phyloP scores from a whole-genome alignment of 176 grass and related monocot species.

The Oryza coarctata region DNA sequence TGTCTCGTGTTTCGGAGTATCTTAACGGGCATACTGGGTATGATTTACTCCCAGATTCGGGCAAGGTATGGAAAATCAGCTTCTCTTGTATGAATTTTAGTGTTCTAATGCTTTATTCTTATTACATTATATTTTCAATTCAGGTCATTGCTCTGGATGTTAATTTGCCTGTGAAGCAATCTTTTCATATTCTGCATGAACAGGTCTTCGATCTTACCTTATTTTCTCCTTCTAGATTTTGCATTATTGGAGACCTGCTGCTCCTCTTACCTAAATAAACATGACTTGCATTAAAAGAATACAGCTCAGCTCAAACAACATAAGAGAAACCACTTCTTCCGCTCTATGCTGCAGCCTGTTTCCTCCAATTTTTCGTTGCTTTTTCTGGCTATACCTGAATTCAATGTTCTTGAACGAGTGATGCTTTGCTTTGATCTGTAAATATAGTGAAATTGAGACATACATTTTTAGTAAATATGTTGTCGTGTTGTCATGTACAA shows the following conservation, averaged over 20 bases:
- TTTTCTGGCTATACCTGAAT: neutral
- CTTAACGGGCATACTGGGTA: slow-evolving; percentile 73
- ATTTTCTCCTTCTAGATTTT: neutral
- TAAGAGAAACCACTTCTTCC: neutral
- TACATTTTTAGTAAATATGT: slow-evolving; percentile 10
- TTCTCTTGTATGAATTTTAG: neutral
- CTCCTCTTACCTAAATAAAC: neutral
- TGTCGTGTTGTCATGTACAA: neutral
- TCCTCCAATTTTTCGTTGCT: neutral
- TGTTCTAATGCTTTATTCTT: slow-evolving; percentile 1
- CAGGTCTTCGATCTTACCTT: slow-evolving; percentile 60
- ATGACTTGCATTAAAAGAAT: neutral
- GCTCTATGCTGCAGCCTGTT: neutral
- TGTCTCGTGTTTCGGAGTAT: slow-evolving; percentile 56
- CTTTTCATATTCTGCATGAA: slow-evolving; percentile 98
- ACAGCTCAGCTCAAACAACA: neutral
- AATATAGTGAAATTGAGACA: neutral
- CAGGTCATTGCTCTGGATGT: slow-evolving; percentile 96
- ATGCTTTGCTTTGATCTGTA: slow-evolving; percentile 3
- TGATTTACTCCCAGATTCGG: slow-evolving; percentile 92
- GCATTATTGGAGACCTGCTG: neutral
- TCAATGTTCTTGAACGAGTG: neutral
- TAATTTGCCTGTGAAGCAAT: slow-evolving; percentile 97
- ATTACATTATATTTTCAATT: slow-evolving; percentile 26
- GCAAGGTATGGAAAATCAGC: slow-evolving; percentile 64